Percentiles rank a stretch among this genome's conserved stretches.
Evolutionary conservation across 2,329 filamentous ascomycete species (phyloP).

Genomic region (Nemania serpens): DNA sequence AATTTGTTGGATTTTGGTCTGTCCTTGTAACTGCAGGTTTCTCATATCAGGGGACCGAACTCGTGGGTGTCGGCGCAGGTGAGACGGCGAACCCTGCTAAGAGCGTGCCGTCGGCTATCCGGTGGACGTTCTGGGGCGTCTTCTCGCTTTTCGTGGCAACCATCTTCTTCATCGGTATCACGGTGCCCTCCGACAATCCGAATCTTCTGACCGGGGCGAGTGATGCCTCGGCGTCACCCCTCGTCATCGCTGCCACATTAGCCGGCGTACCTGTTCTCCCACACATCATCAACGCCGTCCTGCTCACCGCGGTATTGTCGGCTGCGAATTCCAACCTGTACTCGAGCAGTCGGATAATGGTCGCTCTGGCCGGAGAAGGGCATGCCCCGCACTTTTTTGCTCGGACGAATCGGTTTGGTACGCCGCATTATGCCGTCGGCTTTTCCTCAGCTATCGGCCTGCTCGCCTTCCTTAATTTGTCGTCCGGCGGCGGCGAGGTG

Average conservation of each 20-base stretch:
- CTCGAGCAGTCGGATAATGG: constrained; percentile 70
- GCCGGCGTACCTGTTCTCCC: constrained; percentile 68
- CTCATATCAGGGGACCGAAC: constrained; percentile 73
- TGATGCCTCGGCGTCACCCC: constrained; percentile 67
- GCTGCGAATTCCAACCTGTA: constrained; percentile 80
- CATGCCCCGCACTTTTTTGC: constrained; percentile 65
- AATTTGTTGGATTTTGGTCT: constrained; percentile 72
- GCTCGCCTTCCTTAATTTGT: constrained; percentile 71
- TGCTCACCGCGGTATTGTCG: constrained; percentile 77
- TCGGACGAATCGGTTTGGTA: constrained; percentile 63
- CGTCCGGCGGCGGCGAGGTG: constrained; percentile 59
- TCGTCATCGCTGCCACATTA: constrained; percentile 63
- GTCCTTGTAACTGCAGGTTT: constrained; percentile 72
- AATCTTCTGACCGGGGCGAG: constrained; percentile 56
- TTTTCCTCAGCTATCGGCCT: constrained; percentile 62
- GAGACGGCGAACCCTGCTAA: constrained; percentile 75
- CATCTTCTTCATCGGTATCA: constrained; percentile 72
- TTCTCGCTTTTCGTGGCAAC: constrained; percentile 68
- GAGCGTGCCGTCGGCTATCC: constrained; percentile 73
- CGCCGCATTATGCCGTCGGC: constrained; percentile 65
- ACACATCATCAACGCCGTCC: constrained; percentile 76
- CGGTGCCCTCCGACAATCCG: constrained; percentile 66
- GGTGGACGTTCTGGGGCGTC: constrained; percentile 76
- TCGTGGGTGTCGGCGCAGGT: constrained; percentile 78
- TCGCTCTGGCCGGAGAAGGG: constrained; percentile 67